Evolutionary conservation across 768 basidiomycete species (phyloP).

Genomic region (Neoboletus subvelutipes): DNA sequence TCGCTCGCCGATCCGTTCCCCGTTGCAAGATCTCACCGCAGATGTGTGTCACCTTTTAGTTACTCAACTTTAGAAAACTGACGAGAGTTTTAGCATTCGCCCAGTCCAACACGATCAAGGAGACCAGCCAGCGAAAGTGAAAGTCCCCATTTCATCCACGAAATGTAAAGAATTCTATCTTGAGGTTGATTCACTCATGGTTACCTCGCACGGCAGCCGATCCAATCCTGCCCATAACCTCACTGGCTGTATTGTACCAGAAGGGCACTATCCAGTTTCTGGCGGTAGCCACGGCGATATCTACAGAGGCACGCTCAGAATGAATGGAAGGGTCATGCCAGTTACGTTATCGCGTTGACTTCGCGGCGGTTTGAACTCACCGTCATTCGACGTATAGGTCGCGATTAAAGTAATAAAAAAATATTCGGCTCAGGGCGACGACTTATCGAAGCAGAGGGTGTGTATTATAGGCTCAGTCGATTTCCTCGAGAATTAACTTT

Average conservation of each 20-base stretch:
- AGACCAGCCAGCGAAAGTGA: background rate
- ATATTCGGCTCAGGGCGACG: slow-evolving; percentile 16
- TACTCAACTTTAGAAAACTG: background rate
- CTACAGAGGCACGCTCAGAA: slow-evolving; percentile 15
- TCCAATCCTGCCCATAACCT: slow-evolving; percentile 14
- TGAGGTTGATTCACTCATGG: background rate
- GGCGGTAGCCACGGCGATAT: slow-evolving; percentile 24
- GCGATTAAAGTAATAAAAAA: slow-evolving; percentile 27
- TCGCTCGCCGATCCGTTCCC: background rate
- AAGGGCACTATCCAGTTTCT: slow-evolving; percentile 14
- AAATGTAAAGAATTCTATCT: slow-evolving; percentile 9
- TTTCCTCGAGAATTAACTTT: background rate
- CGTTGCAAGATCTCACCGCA: background rate
- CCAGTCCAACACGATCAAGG: slow-evolving; percentile 1
- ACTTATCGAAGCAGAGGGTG: slow-evolving; percentile 18
- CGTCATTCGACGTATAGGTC: slow-evolving; percentile 8
- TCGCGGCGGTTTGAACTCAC: background rate
- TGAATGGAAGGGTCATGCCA: slow-evolving; percentile 13
- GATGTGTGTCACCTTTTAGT: background rate
- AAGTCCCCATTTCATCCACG: background rate
- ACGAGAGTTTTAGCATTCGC: background rate
- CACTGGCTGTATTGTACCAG: slow-evolving; percentile 9
- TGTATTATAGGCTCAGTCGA: background rate
- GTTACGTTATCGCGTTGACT: background rate
- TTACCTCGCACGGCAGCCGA: slow-evolving; percentile 10